Conservation (phyloP, 495 filamentous ascomycete species). For the Trypethelium eluteriae region DNA sequence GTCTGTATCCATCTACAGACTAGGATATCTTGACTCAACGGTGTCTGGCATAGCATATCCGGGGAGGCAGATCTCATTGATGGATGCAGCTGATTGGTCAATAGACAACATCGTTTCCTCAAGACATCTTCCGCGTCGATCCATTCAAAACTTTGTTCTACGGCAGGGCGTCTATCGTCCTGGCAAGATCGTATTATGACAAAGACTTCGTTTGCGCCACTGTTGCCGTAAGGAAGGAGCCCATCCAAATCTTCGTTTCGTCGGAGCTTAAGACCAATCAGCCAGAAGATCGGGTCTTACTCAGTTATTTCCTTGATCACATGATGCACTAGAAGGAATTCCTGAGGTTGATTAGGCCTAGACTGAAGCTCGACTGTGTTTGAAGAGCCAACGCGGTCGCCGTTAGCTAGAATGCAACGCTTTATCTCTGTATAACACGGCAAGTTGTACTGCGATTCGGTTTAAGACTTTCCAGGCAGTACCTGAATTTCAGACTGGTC, state of each 20-base stretch:
- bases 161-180: not conserved
- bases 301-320: not conserved
- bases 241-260: not conserved
- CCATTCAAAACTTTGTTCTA: not conserved
- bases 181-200: not conserved
- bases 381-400: not conserved
- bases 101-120: not conserved
- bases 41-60: not conserved
- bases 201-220: not conserved
- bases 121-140: not conserved
- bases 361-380: not conserved
- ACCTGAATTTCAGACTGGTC: not conserved
- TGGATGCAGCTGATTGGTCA: not conserved
- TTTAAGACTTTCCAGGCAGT: not conserved
- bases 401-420: not conserved
- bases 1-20: slow-evolving; percentile 4
- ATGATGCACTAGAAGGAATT: slow-evolving; percentile 1
- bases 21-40: not conserved
- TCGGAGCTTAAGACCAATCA: not conserved
- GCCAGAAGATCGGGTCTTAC: not conserved
- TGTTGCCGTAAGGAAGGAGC: not conserved
- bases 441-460: not conserved
- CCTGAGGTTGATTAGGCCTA: not conserved
- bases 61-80: not conserved
- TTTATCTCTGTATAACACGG: not conserved